Conservation (phyloP, 345 rosid species). For the Syzygium oleosum region DNA sequence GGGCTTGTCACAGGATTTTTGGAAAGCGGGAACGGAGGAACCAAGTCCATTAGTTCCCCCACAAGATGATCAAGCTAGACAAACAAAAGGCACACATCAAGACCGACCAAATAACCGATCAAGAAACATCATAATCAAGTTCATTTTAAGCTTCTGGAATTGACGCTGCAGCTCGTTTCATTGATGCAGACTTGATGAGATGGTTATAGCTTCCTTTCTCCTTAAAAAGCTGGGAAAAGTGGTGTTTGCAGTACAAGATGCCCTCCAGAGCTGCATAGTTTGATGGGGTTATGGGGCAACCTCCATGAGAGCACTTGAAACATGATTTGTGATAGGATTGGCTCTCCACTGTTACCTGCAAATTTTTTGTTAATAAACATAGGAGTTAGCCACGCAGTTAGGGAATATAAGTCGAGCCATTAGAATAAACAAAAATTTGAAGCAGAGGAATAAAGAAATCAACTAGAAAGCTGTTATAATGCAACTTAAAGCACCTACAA, state of each 20-base stretch:
- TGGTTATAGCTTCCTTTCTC: conserved; percentile 99
- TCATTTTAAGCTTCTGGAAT: conserved; percentile 50
- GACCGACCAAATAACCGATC: background rate
- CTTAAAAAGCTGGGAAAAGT: conserved; percentile 94
- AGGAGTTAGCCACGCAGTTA: background rate
- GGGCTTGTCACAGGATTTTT: background rate
- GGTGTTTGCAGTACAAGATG: conserved; percentile 87
- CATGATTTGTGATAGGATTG: conserved; percentile 88
- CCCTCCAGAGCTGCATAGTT: conserved; percentile 98
- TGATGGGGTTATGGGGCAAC: conserved; percentile 89
- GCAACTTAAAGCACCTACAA: background rate
- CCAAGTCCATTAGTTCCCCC: background rate
- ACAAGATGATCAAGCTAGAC: background rate
- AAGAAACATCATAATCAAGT: background rate
- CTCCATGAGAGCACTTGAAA: conserved; percentile 94
- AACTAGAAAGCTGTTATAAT: background rate
- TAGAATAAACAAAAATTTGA: background rate
- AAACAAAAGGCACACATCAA: background rate
- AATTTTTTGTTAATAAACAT: background rate
- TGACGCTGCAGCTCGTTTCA: conserved; percentile 62
- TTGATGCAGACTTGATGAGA: conserved; percentile 72
- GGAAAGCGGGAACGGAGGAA: background rate
- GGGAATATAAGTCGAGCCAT: background rate
- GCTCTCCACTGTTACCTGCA: conserved; percentile 87
- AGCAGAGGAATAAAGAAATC: background rate